Evolutionary conservation across 179 eudicot genomes (phyloP).

Genomic region (Gypsophila paniculata): DNA sequence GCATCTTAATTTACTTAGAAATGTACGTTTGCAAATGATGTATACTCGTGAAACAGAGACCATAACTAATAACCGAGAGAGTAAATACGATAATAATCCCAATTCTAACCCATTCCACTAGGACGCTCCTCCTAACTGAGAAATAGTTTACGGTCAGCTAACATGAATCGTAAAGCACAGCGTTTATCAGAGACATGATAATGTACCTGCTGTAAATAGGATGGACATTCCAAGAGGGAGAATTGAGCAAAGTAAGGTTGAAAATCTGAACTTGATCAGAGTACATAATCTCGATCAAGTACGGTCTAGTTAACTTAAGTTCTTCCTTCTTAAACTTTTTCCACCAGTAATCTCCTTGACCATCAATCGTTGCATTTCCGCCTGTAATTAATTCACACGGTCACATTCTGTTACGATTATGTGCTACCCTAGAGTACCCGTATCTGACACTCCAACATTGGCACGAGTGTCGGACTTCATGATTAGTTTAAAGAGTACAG

Average conservation of each 20-base stretch:
- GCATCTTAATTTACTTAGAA: too few relatives aligned
- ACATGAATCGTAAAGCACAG: background rate
- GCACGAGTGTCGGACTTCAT: too few relatives aligned
- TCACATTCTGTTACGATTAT: too few relatives aligned
- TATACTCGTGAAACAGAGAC: too few relatives aligned
- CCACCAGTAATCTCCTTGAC: constrained; percentile 83
- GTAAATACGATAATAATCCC: background rate
- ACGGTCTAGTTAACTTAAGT: constrained; percentile 62
- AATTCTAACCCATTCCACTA: background rate
- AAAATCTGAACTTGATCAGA: constrained; percentile 65
- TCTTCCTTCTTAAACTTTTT: constrained; percentile 50
- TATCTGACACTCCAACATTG: too few relatives aligned
- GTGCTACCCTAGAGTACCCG: too few relatives aligned
- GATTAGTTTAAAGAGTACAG: too few relatives aligned
- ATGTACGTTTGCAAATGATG: too few relatives aligned
- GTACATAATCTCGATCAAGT: constrained; percentile 68
- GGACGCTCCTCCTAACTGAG: background rate
- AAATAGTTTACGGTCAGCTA: background rate
- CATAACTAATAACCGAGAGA: too few relatives aligned
- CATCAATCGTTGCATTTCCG: constrained; percentile 75
- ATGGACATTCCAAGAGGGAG: constrained; percentile 84
- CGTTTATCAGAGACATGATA: background rate
- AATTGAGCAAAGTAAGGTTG: constrained; percentile 64
- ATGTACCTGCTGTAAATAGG: constrained; percentile 67
- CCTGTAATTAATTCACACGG: constrained; percentile 33